These are phyloP conservation scores for Raphanus hybrid DNA, from an alignment of 441 rosid species.

Conservation along the genomic window DNA sequence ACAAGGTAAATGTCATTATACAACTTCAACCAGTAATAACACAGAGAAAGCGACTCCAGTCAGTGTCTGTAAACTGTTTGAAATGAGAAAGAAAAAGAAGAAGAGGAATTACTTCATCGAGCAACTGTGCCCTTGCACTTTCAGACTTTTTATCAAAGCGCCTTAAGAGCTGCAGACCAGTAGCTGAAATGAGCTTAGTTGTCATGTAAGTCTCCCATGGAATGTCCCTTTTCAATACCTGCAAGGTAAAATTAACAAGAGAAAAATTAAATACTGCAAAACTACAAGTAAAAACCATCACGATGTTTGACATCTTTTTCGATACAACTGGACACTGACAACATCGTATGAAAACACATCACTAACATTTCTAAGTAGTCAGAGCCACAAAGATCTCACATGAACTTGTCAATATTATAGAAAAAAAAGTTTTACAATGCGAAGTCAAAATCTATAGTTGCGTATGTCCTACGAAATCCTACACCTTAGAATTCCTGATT, in stretches of 20 bases:
- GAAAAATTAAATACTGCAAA: not conserved
- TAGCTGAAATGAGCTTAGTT: no score
- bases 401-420: no score
- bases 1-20: not conserved
- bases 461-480: not conserved
- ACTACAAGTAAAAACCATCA: not conserved
- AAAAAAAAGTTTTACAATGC: not conserved
- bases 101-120: no score
- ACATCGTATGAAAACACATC: not conserved
- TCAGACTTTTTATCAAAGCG: no score
- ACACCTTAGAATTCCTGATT: not conserved
- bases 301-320: not conserved
- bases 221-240: conserved; percentile 96
- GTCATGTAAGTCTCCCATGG: conserved; percentile 99
- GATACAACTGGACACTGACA: not conserved
- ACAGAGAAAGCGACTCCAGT: no score
- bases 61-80: no score
- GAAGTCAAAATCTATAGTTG: not conserved
- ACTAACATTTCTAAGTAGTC: not conserved
- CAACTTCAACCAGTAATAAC: conserved; percentile 14
- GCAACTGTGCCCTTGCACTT: no score
- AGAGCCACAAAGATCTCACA: not conserved
- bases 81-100: no score
- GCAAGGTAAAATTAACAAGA: not conserved
- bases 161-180: no score